These are phyloP conservation scores for Trypanosoma congolense DNA, from an alignment of 208 protist genomes.

Conservation along the genomic window DNA sequence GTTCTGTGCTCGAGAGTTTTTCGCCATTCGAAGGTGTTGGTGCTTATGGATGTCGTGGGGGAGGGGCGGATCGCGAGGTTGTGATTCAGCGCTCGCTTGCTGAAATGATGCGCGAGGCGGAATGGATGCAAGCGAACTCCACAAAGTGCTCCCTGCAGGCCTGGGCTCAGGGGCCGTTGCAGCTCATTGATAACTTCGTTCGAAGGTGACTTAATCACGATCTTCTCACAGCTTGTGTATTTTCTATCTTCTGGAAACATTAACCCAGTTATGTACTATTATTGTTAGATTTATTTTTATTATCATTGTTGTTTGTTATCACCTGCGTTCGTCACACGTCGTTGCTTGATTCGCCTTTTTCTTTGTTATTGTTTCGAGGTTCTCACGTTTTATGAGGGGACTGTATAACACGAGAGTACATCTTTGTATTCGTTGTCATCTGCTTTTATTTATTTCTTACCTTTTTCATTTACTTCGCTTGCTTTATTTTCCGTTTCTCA, in stretches of 20 bases:
- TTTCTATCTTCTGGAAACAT: constrained; percentile 8
- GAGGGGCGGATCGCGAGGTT: constrained; percentile 2
- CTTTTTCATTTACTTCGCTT: no score
- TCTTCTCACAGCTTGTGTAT: constrained; percentile 16
- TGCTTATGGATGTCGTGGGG: background rate
- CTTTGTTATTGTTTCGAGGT: no score
- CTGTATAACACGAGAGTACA: no score
- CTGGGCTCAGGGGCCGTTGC: constrained; percentile 11
- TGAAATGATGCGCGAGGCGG: constrained; percentile 33
- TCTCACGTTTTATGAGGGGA: no score
- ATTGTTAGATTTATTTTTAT: no score
- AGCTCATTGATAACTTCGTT: constrained; percentile 3
- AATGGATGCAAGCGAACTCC: constrained; percentile 46
- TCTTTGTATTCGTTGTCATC: no score
- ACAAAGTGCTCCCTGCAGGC: constrained; percentile 73
- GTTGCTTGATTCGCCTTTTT: no score
- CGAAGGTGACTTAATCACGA: background rate
- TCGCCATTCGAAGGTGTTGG: background rate
- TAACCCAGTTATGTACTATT: no score
- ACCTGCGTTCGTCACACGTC: no score
- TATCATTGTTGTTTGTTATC: no score
- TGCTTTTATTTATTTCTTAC: no score
- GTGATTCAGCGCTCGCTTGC: constrained; percentile 21
- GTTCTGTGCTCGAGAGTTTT: background rate
- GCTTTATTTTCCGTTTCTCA: no score